Conservation (phyloP, 1,284 basidiomycete species). For the Pisolithus thermaeus region DNA sequence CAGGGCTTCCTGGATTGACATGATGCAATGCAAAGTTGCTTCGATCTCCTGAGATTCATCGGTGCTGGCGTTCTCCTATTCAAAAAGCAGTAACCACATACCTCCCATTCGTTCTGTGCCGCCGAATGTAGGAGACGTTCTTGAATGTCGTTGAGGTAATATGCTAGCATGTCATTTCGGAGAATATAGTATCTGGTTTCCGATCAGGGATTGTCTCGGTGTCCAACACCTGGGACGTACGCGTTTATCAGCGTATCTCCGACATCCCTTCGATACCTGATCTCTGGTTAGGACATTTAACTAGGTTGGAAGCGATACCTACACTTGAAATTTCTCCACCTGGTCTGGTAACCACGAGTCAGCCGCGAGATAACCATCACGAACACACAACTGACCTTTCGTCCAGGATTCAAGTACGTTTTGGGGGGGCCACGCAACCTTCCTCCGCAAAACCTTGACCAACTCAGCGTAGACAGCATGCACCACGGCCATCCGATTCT, state of each 20-base stretch:
- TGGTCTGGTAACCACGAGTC: conserved; percentile 46
- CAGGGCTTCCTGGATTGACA: conserved; percentile 81
- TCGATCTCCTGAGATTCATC: conserved; percentile 61
- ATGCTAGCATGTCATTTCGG: conserved; percentile 73
- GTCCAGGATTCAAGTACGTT: conserved; percentile 49
- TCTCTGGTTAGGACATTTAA: conserved; percentile 11
- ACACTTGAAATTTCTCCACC: conserved; percentile 71
- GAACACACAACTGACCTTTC: conserved; percentile 47
- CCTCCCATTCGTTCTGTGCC: conserved; percentile 61
- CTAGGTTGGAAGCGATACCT: conserved; percentile 22
- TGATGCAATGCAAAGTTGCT: conserved; percentile 77
- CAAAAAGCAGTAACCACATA: conserved; percentile 27
- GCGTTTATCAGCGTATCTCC: conserved; percentile 90
- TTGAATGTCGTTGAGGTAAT: conserved; percentile 56
- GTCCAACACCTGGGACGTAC: conserved; percentile 38
- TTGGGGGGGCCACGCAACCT: conserved; percentile 64
- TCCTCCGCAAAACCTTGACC: conserved; percentile 63
- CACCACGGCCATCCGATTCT: conserved; percentile 51
- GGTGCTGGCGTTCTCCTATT: not conserved
- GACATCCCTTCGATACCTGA: conserved; percentile 79
- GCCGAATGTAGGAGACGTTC: conserved; percentile 41
- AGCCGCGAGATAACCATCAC: conserved; percentile 1
- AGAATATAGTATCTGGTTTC: conserved; percentile 76
- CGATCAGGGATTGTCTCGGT: conserved; percentile 5
- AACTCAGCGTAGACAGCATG: conserved; percentile 76